These are phyloP conservation scores for Sungouiozyma ichnusensis DNA, from an alignment of 805 yeast species.

Conservation along the genomic window DNA sequence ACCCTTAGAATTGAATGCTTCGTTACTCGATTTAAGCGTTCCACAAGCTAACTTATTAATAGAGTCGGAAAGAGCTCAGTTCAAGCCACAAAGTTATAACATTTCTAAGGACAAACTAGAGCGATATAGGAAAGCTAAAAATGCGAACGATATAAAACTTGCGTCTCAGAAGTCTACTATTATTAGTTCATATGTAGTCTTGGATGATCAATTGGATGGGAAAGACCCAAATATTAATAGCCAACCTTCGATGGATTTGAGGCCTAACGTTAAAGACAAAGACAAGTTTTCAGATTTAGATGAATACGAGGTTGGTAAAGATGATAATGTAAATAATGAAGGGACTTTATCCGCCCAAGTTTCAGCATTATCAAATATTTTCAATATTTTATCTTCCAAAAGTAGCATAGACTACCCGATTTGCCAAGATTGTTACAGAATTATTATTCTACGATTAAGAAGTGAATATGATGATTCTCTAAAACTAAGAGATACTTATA, in stretches of 20 bases:
- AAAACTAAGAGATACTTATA: constrained; percentile 69
- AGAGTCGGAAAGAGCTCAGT: constrained; percentile 3
- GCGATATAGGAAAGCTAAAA: constrained; percentile 11
- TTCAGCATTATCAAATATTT: constrained; percentile 50
- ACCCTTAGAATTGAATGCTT: constrained; percentile 34
- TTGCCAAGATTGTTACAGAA: constrained; percentile 73
- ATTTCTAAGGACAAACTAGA: constrained; percentile 19
- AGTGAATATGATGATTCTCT: constrained; percentile 61
- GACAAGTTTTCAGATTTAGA: constrained; percentile 23
- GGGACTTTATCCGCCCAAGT: constrained; percentile 38
- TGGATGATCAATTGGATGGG: not conserved
- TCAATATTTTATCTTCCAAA: constrained; percentile 59
- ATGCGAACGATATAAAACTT: constrained; percentile 17
- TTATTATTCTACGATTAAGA: constrained; percentile 54
- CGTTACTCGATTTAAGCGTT: constrained; percentile 34
- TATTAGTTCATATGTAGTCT: not conserved
- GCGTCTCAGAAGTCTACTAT: not conserved
- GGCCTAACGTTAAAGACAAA: constrained; percentile 7
- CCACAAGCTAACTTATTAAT: constrained; percentile 37
- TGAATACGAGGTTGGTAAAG: constrained; percentile 9
- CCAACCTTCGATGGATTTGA: not conserved
- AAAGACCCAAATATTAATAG: constrained; percentile 10
- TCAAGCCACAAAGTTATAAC: constrained; percentile 4
- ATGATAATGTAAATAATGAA: constrained; percentile 19
- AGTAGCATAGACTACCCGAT: constrained; percentile 79